Conservation (phyloP, 768 basidiomycete genomes). For the Podaxis sp. region DNA sequence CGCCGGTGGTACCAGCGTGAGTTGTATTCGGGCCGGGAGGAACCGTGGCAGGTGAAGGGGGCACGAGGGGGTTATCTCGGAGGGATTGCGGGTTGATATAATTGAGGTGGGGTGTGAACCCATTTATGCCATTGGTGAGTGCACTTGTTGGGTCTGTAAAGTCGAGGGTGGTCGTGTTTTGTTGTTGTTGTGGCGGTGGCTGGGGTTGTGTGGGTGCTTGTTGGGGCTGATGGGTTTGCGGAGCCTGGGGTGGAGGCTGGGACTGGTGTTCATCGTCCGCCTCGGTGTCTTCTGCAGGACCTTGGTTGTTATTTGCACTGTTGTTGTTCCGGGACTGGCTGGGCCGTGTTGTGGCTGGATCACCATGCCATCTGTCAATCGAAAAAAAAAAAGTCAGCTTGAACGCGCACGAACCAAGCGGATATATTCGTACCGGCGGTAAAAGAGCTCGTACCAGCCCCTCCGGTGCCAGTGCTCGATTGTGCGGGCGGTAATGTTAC, state of each 20-base stretch:
- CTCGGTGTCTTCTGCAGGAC: slow-evolving; percentile 35
- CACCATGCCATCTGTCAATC: slow-evolving; percentile 57
- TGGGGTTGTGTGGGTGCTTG: slow-evolving; percentile 7
- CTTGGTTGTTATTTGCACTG: slow-evolving; percentile 26
- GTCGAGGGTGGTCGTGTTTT: slow-evolving; percentile 28
- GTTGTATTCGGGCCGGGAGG: slow-evolving; percentile 18
- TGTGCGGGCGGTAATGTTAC: slow-evolving; percentile 68
- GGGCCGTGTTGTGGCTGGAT: slow-evolving; percentile 57
- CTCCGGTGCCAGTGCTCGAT: slow-evolving; percentile 78
- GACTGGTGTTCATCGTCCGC: slow-evolving; percentile 51
- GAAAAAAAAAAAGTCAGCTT: background rate
- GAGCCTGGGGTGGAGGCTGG: slow-evolving; percentile 22
- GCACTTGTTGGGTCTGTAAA: slow-evolving; percentile 30
- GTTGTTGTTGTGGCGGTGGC: slow-evolving; percentile 18
- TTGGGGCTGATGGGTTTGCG: slow-evolving; percentile 15
- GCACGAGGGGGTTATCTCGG: slow-evolving; percentile 28
- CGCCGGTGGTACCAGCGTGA: slow-evolving; percentile 5
- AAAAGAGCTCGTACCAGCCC: slow-evolving; percentile 77
- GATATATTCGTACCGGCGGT: slow-evolving; percentile 46
- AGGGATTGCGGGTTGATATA: slow-evolving; percentile 39
- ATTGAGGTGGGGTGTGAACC: slow-evolving; percentile 30
- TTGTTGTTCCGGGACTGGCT: slow-evolving; percentile 34
- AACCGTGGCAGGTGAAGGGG: slow-evolving; percentile 24
- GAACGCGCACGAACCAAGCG: background rate
- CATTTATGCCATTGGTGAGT: slow-evolving; percentile 27